These are phyloP conservation scores for Fraxinus floribunda DNA, from an alignment of 305 asterid genomes.

Conservation along the genomic window DNA sequence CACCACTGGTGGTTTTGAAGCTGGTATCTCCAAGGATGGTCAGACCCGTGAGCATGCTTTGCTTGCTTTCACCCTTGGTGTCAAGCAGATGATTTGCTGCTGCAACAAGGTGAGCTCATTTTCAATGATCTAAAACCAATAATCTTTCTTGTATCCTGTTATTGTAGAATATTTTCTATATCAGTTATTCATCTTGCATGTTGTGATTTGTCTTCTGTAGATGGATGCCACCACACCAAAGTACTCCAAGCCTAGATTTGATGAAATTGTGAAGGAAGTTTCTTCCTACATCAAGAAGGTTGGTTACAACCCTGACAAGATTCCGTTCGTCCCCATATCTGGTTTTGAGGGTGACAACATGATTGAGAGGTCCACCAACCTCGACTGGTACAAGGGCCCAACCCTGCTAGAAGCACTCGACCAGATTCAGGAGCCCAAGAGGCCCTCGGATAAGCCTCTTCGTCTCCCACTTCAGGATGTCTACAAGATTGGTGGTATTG, in stretches of 20 bases:
- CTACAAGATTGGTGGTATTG: neutral
- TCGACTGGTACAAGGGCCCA: neutral
- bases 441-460: neutral
- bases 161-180: neutral
- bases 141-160: neutral
- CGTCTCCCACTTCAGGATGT: neutral
- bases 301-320: neutral
- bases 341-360: neutral
- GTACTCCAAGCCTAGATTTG: neutral
- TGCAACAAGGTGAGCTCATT: conserved; percentile 48
- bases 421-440: neutral
- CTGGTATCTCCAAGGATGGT: conserved; percentile 75
- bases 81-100: conserved; percentile 58
- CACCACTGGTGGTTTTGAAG: conserved; percentile 70
- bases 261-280: neutral
- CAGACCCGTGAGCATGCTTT: conserved; percentile 80
- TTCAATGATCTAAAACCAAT: neutral
- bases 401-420: neutral
- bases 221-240: neutral
- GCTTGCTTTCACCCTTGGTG: conserved; percentile 72
- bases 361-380: neutral
- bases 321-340: neutral
- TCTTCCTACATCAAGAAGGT: neutral
- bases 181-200: neutral
- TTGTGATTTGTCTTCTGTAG: neutral